Evolutionary conservation across 345 rosid species (phyloP).

Genomic region (Gossypium longicalyx): DNA sequence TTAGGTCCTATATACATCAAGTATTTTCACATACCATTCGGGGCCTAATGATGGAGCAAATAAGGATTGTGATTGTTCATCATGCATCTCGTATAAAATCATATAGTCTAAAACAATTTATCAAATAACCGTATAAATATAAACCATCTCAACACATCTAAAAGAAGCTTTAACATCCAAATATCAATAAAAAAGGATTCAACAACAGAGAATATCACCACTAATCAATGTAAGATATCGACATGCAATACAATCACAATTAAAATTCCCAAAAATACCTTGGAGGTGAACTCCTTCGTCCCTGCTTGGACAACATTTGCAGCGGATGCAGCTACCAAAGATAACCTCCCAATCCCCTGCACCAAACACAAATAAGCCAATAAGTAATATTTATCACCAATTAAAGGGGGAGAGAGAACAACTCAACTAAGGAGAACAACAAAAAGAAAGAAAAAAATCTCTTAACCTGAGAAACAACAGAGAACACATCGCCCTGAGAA

Average conservation of each 20-base stretch:
- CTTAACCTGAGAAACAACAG: conserved; percentile 80
- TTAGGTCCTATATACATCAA: neutral
- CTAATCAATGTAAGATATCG: neutral
- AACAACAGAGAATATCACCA: neutral
- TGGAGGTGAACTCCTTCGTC: conserved; percentile 69
- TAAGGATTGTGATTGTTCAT: neutral
- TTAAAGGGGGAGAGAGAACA: too few relatives aligned
- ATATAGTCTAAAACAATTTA: neutral
- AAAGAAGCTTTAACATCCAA: neutral
- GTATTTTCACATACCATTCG: neutral
- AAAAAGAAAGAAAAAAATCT: neutral
- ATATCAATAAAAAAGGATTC: neutral
- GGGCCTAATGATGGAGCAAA: neutral
- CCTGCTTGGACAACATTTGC: conserved; percentile 85
- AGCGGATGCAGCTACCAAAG: conserved; percentile 83
- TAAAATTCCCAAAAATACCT: conserved; percentile 43
- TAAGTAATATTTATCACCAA: neutral
- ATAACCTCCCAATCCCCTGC: conserved; percentile 81
- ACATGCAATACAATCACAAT: neutral
- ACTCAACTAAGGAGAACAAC: neutral
- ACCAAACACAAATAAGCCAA: conserved; percentile 13
- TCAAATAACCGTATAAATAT: neutral
- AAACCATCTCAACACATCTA: neutral
- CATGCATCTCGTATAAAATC: neutral
- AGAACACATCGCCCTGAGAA: conserved; percentile 63